A percentile compares a stretch with the other conserved stretches of the same genome.
Conservation (phyloP, 208 protist species). For the Leishmania amazonensis region DNA sequence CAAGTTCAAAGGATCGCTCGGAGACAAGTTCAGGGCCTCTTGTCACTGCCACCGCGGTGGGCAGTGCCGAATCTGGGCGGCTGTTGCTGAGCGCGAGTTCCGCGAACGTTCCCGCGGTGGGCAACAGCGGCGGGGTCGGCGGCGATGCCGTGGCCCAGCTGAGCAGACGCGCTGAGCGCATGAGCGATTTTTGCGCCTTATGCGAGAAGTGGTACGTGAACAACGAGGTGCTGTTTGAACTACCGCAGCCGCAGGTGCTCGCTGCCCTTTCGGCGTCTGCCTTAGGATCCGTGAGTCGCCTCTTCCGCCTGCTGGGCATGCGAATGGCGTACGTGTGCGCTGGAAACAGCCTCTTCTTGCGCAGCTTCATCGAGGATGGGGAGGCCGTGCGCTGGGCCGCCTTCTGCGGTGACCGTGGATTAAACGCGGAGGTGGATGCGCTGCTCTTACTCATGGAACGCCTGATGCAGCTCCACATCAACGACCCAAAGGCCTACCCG, state of each 20-base stretch:
- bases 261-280: constrained; percentile 41
- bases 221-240: constrained; percentile 61
- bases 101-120: constrained; percentile 10
- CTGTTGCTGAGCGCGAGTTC: constrained; percentile 19
- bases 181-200: constrained; percentile 79
- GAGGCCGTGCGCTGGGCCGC: constrained; percentile 55
- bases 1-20: constrained; percentile 12
- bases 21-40: constrained; percentile 13
- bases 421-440: constrained; percentile 65
- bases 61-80: neutral
- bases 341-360: constrained; percentile 53
- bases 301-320: constrained; percentile 82
- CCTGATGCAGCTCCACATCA: constrained; percentile 52
- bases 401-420: constrained; percentile 76
- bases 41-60: neutral
- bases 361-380: constrained; percentile 29
- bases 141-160: constrained; percentile 9
- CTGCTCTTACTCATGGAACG: constrained; percentile 64
- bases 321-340: constrained; percentile 57
- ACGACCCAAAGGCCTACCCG: constrained; percentile 48
- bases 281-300: constrained; percentile 71
- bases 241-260: constrained; percentile 49
- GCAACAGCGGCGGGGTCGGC: constrained; percentile 3
- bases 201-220: constrained; percentile 71
- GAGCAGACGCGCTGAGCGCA: constrained; percentile 51